These are phyloP conservation scores for Fraxinus sp. DNA, from an alignment of 305 asterid species.

Conservation along the genomic window DNA sequence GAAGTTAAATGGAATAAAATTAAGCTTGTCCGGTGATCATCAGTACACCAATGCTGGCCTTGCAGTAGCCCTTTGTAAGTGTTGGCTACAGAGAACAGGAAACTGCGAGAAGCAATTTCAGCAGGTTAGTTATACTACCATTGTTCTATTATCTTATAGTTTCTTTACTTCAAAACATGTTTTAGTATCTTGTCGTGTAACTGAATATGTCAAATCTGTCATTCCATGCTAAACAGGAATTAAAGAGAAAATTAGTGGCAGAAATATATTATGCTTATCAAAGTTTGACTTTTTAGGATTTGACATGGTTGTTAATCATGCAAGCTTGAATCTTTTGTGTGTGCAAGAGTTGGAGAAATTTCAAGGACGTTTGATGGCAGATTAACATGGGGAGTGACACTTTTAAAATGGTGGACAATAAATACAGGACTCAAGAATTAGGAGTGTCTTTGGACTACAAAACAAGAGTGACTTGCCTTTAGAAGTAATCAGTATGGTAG, in stretches of 20 bases:
- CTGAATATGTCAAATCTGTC: background rate
- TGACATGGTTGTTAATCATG: background rate
- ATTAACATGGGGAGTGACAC: background rate
- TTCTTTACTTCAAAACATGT: conserved; percentile 11
- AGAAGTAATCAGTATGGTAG: background rate
- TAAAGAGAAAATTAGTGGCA: background rate
- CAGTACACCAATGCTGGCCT: conserved; percentile 84
- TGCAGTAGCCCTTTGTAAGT: conserved; percentile 75
- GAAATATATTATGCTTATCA: background rate
- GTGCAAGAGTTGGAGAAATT: background rate
- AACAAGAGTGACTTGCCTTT: background rate
- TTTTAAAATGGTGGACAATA: background rate
- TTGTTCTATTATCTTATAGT: conserved; percentile 6
- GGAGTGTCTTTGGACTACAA: background rate
- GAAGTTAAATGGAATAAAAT: conserved; percentile 48
- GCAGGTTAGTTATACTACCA: conserved; percentile 49
- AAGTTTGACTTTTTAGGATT: background rate
- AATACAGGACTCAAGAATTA: background rate
- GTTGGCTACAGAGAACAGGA: conserved; percentile 75
- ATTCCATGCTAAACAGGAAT: background rate
- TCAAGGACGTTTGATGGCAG: background rate
- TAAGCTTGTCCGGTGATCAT: conserved; percentile 84
- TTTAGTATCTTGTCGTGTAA: conserved; percentile 7
- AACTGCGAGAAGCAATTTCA: conserved; percentile 57
- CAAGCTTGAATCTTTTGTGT: background rate